Evolutionary conservation across 1,284 basidiomycete genomes (phyloP), one percentile per base, ranked within the genome.

Genomic region (Cryptococcus sp.): DNA sequence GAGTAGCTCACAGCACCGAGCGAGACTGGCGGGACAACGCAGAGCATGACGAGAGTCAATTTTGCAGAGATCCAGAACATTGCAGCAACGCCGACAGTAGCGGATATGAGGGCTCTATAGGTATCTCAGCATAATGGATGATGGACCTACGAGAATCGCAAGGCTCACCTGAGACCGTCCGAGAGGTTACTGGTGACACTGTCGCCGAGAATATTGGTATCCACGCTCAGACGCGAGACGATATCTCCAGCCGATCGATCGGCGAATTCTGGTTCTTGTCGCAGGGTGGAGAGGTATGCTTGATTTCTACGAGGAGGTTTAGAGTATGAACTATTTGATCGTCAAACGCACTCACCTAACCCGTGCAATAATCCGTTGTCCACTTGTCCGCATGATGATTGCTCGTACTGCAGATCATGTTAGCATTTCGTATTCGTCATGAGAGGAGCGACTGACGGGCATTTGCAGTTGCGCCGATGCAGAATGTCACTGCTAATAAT

Each of bases 1-100:
- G 13, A 15, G 17, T 23, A 26, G 79, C 87, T 56, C 69, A 91
- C 94, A 46, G 93, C 94, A 62, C 93, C 94, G 57, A 99, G 83
- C 7, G 93, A 95, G 10, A 98, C 88, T 0, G 95, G 95, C 5
- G 95, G 96, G 0, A 99, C 93, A 52, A 97, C 87, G 20, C 87
- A 86, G 61, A 98, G 84, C 95, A 98, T 98, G 59, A 98, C 82
- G 49, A 91, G 75, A 0, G 95, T 97, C 57, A 99, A 80, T 55
- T 88, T 88, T 0, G 91, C 89, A 1, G 93, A 97, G 61, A 98
- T 86, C 79, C 89, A 94, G 68, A 98, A 88, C 95, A 99, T 99
- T 55, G 93, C 91, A 43, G 89, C 90, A 63, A 97, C 92, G 48
- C 93, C 93, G 64, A 91, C 92, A 6, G 87, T 85, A 34, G 92